phyloP scores from a whole-genome alignment of 1,139 yeast genomes.

The Candida gigantensis region DNA sequence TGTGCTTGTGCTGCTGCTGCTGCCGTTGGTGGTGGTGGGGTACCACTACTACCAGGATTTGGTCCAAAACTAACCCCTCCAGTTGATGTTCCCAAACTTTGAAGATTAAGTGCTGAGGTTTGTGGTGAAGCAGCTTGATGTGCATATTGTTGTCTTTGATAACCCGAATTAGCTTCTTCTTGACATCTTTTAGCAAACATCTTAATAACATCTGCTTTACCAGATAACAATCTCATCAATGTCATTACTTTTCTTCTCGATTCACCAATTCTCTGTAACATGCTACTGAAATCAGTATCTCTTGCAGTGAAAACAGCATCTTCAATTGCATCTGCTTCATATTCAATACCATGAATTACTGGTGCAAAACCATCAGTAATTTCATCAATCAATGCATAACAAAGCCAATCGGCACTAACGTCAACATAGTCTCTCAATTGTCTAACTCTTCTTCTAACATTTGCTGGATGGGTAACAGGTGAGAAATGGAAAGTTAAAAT shows the following conservation, averaged over 20 bases:
- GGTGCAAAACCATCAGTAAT: constrained; percentile 93
- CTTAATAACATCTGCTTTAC: constrained; percentile 95
- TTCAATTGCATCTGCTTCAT: constrained; percentile 88
- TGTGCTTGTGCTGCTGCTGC: constrained; percentile 2
- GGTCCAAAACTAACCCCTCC: constrained; percentile 7
- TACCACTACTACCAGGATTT: background rate
- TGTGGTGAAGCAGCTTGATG: constrained; percentile 5
- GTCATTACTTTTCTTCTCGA: constrained; percentile 85
- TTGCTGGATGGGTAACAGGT: constrained; percentile 77
- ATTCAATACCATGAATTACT: constrained; percentile 77
- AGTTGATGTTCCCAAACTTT: background rate
- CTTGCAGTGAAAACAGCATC: constrained; percentile 53
- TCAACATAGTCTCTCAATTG: constrained; percentile 83
- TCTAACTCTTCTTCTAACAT: constrained; percentile 85
- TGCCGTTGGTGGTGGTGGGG: background rate
- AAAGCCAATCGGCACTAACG: constrained; percentile 88
- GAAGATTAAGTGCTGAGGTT: constrained; percentile 2
- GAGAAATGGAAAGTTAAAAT: constrained; percentile 81
- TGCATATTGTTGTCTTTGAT: constrained; percentile 10
- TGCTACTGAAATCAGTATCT: constrained; percentile 57
- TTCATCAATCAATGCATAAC: constrained; percentile 89
- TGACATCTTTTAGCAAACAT: constrained; percentile 97
- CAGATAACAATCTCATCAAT: constrained; percentile 82
- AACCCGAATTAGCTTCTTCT: constrained; percentile 41
- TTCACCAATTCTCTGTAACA: constrained; percentile 81